These are phyloP conservation scores for Colletotrichum lini DNA, from an alignment of 2,329 filamentous ascomycete species.

Conservation along the genomic window DNA sequence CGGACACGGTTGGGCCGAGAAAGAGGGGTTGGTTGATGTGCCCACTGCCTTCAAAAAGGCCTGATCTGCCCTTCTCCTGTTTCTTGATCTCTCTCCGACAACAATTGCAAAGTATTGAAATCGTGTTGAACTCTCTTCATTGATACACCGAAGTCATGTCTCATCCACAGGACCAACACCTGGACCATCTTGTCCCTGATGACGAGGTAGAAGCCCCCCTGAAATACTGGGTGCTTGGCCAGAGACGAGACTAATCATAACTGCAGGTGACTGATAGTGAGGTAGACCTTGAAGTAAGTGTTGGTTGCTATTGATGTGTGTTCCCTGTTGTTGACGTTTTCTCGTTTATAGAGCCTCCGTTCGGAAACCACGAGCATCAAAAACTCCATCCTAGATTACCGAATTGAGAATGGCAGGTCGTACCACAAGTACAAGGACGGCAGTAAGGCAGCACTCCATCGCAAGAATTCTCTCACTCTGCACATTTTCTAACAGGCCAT, in stretches of 20 bases:
- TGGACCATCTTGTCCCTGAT: background rate
- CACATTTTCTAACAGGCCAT: background rate
- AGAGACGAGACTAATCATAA: background rate
- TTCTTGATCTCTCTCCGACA: background rate
- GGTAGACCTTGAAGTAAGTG: background rate
- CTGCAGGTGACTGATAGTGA: background rate
- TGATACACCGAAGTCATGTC: background rate
- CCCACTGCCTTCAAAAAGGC: background rate
- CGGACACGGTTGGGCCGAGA: background rate
- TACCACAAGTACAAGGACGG: slow-evolving; percentile 12
- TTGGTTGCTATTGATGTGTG: background rate
- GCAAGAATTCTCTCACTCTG: too few relatives aligned
- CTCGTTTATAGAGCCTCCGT: background rate
- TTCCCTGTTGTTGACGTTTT: background rate
- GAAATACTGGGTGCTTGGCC: background rate
- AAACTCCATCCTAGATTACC: background rate
- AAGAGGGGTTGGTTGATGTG: background rate
- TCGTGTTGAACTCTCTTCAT: background rate
- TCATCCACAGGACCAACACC: background rate
- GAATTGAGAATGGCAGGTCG: background rate
- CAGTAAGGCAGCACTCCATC: background rate
- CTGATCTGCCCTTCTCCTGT: background rate
- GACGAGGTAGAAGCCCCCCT: background rate
- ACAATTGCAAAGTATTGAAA: background rate
- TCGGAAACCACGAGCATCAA: background rate